Percentiles rank a stretch among this genome's conserved stretches.
These are phyloP conservation scores for Gnomoniopsis sp. DNA, from an alignment of 2,329 filamentous ascomycete species.

Conservation along the genomic window DNA sequence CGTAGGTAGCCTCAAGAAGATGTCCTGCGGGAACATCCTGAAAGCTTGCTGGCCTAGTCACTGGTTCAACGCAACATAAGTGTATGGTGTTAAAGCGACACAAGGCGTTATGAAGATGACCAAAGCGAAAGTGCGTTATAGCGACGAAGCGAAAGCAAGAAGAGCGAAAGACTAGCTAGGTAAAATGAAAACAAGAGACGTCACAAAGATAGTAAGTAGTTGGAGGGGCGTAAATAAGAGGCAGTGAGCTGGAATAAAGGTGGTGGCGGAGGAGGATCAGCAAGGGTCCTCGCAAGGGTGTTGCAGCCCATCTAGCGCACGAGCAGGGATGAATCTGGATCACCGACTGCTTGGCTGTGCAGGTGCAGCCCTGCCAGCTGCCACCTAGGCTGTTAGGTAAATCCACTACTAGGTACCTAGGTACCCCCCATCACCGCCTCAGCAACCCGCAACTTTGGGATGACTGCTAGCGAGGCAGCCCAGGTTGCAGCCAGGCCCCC, in stretches of 20 bases:
- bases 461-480: too few relatives aligned
- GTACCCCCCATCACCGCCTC: not conserved
- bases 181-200: not conserved
- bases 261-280: not conserved
- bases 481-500: too few relatives aligned
- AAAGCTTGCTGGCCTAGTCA: not conserved
- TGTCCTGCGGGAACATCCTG: conserved; percentile 19
- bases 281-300: not conserved
- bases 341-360: too few relatives aligned
- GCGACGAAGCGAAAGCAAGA: not conserved
- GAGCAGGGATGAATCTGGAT: not conserved
- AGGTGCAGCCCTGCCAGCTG: too few relatives aligned
- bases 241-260: not conserved
- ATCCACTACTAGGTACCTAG: too few relatives aligned
- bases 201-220: not conserved
- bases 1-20: conserved; percentile 27
- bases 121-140: not conserved
- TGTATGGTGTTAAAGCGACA: not conserved
- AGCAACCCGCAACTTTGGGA: too few relatives aligned
- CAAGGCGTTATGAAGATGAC: not conserved
- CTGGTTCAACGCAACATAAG: conserved; percentile 4
- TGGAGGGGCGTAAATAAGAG: not conserved
- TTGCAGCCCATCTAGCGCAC: not conserved
- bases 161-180: not conserved
- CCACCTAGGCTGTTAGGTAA: too few relatives aligned